Base-by-base conservation (phyloP, 345 rosid genomes). In the Heritiera littoralis region DNA sequence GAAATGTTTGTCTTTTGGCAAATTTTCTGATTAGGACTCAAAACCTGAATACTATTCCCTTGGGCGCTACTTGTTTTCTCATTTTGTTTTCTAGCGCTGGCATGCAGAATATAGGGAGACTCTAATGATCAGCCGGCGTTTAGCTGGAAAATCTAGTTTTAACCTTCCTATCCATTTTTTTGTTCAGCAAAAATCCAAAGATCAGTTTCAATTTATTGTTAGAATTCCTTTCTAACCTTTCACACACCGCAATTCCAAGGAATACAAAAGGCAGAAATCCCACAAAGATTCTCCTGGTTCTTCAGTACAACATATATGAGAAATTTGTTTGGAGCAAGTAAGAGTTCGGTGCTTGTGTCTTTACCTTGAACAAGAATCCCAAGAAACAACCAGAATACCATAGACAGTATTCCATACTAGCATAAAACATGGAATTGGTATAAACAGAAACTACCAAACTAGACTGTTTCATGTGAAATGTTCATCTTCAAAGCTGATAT, bases 261-360 rank as follows among this genome's bases (percentile, higher is more conserved):
- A 41, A 79, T 56, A 28, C 20, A 74, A 77, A 76, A 77, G 80
- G 28, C 12, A 67, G 72, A 80, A 78, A 43, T 64, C 35, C 73
- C 75, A 79, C 45, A 66, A 76, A 86, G 78, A 85, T 86, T 86
- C 89, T 85, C 54, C 69, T 48, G 66, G 64, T 76, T 32, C 6
- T 54, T 70, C 13, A 48, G 69, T 30, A 71, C 58, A 71, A 58
- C 43, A 28, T 66, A 18, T 30, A 80, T 23, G 18, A 20, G 35
- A 81, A 66, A 52, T 82, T 78, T 76, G 69, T 78, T 85, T 68
- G 69, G 72, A 71, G 79, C 81, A 17, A 63, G 76, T 54, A 6
- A 48, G 32, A 45, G 63, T 74, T 67, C 65, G 64, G 77, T 52
- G 79, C 74, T 46, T 11, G 72, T 80, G 81, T 78, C 88, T 66